Percentiles rank a stretch among this genome's conserved stretches.
Conservation (phyloP, 192 early-diverging fungal genomes). For the Kappamyces sp. region DNA sequence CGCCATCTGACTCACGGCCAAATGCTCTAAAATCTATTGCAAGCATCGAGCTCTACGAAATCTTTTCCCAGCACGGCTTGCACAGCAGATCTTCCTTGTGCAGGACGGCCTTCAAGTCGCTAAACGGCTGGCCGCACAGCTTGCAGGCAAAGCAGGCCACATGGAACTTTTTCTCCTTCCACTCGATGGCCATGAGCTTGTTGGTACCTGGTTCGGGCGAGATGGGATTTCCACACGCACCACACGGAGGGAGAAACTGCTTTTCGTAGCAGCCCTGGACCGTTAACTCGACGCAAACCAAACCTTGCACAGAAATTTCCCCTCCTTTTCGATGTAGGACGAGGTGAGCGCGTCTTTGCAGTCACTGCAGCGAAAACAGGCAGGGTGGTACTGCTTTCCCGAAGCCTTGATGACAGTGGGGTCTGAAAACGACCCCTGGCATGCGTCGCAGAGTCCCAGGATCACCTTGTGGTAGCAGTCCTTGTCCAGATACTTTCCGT, state of each 20-base stretch:
- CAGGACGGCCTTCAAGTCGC: conserved; percentile 6
- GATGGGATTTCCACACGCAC: conserved; percentile 11
- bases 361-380: conserved; percentile 16
- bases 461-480: conserved; percentile 20
- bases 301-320: conserved; percentile 13
- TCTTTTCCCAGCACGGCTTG: conserved; percentile 7
- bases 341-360: conserved; percentile 9
- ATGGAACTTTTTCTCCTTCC: conserved; percentile 22
- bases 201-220: conserved; percentile 12
- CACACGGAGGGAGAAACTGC: conserved; percentile 11
- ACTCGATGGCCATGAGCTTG: conserved; percentile 11
- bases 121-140: conserved; percentile 2
- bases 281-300: background rate
- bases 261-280: conserved; percentile 18
- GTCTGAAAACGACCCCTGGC: conserved; percentile 9
- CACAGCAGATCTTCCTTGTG: conserved; percentile 5
- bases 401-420: conserved; percentile 12
- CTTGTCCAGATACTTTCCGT: conserved; percentile 12
- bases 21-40: background rate
- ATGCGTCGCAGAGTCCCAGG: conserved; percentile 19
- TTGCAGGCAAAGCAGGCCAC: conserved; percentile 20
- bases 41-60: background rate
- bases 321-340: conserved; percentile 10
- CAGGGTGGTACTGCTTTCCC: conserved; percentile 14
- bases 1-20: background rate